Conservation (phyloP, 2,329 filamentous ascomycete species). For the Cladosporium sp. region DNA sequence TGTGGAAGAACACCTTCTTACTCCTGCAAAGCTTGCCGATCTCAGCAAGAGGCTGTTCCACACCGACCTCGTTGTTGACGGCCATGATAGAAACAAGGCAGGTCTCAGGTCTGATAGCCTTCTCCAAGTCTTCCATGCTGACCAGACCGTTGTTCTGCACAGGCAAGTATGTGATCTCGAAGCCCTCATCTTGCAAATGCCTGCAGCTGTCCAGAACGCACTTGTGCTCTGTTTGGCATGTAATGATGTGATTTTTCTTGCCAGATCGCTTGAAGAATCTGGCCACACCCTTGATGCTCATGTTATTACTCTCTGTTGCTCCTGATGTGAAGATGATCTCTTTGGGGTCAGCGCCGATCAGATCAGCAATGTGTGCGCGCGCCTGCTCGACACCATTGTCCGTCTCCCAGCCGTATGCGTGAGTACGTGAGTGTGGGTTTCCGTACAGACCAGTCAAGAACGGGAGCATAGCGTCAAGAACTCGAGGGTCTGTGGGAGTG, state of each 20-base stretch:
- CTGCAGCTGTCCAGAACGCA: conserved; percentile 96
- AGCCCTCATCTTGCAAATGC: conserved; percentile 94
- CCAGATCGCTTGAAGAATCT: conserved; percentile 88
- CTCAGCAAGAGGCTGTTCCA: conserved; percentile 92
- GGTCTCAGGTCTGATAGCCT: conserved; percentile 86
- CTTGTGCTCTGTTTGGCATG: conserved; percentile 96
- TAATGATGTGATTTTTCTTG: conserved; percentile 99
- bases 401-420: conserved; percentile 98
- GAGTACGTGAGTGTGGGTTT: conserved; percentile 94
- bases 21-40: conserved; percentile 88
- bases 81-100: conserved; percentile 95
- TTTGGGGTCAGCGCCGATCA: conserved; percentile 93
- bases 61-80: conserved; percentile 98
- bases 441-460: conserved; percentile 91
- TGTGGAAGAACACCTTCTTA: conserved; percentile 97
- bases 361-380: conserved; percentile 72
- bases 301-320: conserved; percentile 98
- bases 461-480: conserved; percentile 94
- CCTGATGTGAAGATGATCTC: conserved; percentile 99
- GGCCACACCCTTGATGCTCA: conserved; percentile 98
- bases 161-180: conserved; percentile 93
- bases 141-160: conserved; percentile 84
- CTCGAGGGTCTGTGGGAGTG: conserved; percentile 88
- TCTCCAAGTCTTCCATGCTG: conserved; percentile 76
- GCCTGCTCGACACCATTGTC: conserved; percentile 90